These are phyloP conservation scores for Lycium barbarum DNA, from an alignment of 257 asterid species.

Conservation along the genomic window DNA sequence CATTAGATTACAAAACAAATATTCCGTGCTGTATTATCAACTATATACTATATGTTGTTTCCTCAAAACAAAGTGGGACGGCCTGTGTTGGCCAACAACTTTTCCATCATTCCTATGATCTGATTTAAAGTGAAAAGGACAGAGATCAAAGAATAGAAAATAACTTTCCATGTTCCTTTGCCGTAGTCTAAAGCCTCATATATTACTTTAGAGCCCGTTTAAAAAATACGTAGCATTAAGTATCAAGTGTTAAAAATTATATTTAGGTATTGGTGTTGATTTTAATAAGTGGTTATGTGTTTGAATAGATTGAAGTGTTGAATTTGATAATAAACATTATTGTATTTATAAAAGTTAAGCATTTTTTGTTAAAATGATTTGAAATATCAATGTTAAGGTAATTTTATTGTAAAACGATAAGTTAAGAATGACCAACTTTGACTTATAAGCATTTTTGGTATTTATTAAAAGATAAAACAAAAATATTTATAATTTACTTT, in stretches of 20 bases:
- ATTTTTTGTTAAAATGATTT: no score
- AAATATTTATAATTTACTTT: no score
- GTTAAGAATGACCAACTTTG: neutral
- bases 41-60: neutral
- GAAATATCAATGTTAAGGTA: no score
- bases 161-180: neutral
- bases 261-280: neutral
- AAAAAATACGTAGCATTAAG: no score
- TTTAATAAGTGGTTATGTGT: neutral
- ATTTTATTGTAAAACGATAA: no score
- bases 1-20: constrained; percentile 4
- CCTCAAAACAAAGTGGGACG: constrained; percentile 18
- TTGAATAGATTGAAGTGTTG: neutral
- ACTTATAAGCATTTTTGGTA: no score
- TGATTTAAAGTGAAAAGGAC: neutral
- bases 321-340: no score
- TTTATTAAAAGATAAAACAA: no score
- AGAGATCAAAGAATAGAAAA: neutral
- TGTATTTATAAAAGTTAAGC: no score
- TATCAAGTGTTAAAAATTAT: neutral
- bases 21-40: neutral
- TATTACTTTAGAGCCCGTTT: neutral
- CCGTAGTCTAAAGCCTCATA: neutral
- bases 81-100: neutral
- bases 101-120: neutral